Conservation (phyloP, 306 rosid genomes). For the Medicago truncatula region DNA sequence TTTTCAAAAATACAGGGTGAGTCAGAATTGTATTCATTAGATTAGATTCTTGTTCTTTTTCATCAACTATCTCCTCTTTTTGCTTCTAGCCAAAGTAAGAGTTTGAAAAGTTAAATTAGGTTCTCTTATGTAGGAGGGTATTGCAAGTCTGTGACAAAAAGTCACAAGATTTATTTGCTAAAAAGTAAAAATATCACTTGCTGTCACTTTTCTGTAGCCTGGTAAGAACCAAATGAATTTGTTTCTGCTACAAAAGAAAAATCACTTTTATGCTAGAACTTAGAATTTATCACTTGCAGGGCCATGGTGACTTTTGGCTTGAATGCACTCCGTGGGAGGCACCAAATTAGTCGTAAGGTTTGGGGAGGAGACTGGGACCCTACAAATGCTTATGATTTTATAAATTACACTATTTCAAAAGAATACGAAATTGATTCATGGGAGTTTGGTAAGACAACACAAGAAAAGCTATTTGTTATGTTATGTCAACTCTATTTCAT, state of each 20-base stretch:
- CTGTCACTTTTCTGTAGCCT: neutral
- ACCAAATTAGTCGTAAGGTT: slow-evolving; percentile 38
- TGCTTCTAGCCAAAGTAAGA: too few species aligned
- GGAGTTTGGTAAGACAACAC: slow-evolving; percentile 81
- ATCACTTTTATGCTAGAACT: neutral
- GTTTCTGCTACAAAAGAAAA: too few species aligned
- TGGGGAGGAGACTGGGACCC: slow-evolving; percentile 97
- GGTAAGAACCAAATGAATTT: neutral
- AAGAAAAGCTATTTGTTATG: slow-evolving; percentile 33
- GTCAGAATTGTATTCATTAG: slow-evolving; percentile 53
- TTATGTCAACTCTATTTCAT: slow-evolving; percentile 18
- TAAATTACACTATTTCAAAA: slow-evolving; percentile 73
- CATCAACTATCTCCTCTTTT: too few species aligned
- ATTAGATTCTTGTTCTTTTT: neutral
- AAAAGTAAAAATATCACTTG: neutral
- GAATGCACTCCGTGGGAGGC: slow-evolving; percentile 93
- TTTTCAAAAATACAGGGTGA: slow-evolving; percentile 82
- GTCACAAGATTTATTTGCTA: too few species aligned
- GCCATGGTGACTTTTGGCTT: slow-evolving; percentile 80
- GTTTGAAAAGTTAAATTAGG: too few species aligned
- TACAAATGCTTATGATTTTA: slow-evolving; percentile 65
- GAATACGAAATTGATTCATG: slow-evolving; percentile 83
- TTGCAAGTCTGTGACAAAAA: too few species aligned
- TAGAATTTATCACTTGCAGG: slow-evolving; percentile 53
- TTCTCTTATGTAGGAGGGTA: neutral